Percentiles rank a stretch among this genome's conserved stretches.
Evolutionary conservation across 768 basidiomycete genomes (phyloP).

Genomic region (Omphalotus guepiniiformis): DNA sequence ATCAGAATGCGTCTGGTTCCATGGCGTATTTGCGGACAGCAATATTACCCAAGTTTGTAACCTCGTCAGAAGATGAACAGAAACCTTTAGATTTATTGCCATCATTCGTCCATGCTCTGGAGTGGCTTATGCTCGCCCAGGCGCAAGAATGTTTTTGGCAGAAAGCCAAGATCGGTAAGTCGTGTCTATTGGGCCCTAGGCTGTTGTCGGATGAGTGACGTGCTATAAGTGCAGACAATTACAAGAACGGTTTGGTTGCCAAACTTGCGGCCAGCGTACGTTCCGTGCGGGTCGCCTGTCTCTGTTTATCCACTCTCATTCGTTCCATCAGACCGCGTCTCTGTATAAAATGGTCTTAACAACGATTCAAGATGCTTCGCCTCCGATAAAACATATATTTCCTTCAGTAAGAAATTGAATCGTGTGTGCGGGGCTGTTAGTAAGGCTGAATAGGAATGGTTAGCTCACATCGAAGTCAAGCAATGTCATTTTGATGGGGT

Average conservation of each 20-base stretch:
- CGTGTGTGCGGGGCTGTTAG: background rate
- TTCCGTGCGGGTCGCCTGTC: slow-evolving; percentile 4
- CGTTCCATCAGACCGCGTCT: slow-evolving; percentile 46
- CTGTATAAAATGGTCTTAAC: slow-evolving; percentile 54
- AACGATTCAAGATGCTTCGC: slow-evolving; percentile 38
- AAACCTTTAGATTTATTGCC: slow-evolving; percentile 62
- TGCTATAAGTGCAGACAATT: slow-evolving; percentile 40
- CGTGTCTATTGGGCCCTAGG: background rate
- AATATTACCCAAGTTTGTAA: slow-evolving; percentile 48
- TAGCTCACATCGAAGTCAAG: slow-evolving; percentile 80
- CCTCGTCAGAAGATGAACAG: slow-evolving; percentile 48
- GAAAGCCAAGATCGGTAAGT: slow-evolving; percentile 74
- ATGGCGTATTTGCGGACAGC: slow-evolving; percentile 56
- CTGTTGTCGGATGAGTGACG: slow-evolving; percentile 2
- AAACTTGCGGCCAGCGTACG: slow-evolving; percentile 73
- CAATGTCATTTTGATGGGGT: slow-evolving; percentile 83
- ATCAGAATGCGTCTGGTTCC: slow-evolving; percentile 66
- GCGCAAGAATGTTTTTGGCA: slow-evolving; percentile 99
- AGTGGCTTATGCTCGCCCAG: slow-evolving; percentile 83
- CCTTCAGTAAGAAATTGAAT: slow-evolving; percentile 43
- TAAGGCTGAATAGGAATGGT: slow-evolving; percentile 56
- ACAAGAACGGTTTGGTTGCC: slow-evolving; percentile 80
- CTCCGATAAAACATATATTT: slow-evolving; percentile 43
- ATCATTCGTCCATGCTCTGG: slow-evolving; percentile 56
- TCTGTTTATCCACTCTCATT: slow-evolving; percentile 5